These are phyloP conservation scores for Daldinia grandis DNA, from an alignment of 495 filamentous ascomycete species.

Conservation along the genomic window DNA sequence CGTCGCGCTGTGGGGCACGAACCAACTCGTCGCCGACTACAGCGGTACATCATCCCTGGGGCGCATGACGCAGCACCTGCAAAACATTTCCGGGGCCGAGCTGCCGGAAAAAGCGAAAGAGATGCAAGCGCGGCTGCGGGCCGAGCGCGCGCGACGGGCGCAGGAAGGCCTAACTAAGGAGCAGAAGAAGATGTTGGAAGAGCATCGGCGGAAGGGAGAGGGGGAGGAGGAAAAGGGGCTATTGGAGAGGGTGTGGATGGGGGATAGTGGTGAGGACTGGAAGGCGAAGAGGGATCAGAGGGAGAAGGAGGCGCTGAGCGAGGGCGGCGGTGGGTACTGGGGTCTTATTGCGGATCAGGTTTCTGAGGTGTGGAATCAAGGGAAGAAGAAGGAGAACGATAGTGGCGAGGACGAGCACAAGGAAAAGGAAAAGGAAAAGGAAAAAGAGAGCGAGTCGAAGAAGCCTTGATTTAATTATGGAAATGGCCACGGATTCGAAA, in stretches of 20 bases:
- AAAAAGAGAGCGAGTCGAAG: slow-evolving; percentile 44
- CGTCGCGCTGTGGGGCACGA: slow-evolving; percentile 68
- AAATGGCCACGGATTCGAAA: neutral
- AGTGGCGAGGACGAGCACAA: no score
- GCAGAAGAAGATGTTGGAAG: slow-evolving; percentile 42
- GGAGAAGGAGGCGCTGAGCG: slow-evolving; percentile 75
- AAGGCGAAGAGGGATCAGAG: slow-evolving; percentile 72
- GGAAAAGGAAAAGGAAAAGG: slow-evolving; percentile 35
- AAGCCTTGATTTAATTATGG: slow-evolving; percentile 22
- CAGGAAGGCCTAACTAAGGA: slow-evolving; percentile 45
- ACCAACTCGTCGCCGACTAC: slow-evolving; percentile 68
- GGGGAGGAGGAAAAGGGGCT: slow-evolving; percentile 51
- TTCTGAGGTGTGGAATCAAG: slow-evolving; percentile 73
- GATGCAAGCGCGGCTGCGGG: slow-evolving; percentile 57
- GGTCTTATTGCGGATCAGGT: slow-evolving; percentile 86
- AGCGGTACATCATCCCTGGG: slow-evolving; percentile 64
- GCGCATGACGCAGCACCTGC: slow-evolving; percentile 52
- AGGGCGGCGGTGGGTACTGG: slow-evolving; percentile 78
- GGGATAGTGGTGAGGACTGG: slow-evolving; percentile 71
- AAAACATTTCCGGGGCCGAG: slow-evolving; percentile 31
- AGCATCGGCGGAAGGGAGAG: slow-evolving; percentile 30
- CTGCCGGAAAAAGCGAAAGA: slow-evolving; percentile 66
- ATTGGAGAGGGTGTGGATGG: slow-evolving; percentile 70
- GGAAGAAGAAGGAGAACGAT: slow-evolving; percentile 53
- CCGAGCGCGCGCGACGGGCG: slow-evolving; percentile 53